A percentile compares a stretch with the other conserved stretches of the same genome.
Evolutionary conservation across 2,329 filamentous ascomycete species (phyloP).

Genomic region (Alternaria brassicicola): DNA sequence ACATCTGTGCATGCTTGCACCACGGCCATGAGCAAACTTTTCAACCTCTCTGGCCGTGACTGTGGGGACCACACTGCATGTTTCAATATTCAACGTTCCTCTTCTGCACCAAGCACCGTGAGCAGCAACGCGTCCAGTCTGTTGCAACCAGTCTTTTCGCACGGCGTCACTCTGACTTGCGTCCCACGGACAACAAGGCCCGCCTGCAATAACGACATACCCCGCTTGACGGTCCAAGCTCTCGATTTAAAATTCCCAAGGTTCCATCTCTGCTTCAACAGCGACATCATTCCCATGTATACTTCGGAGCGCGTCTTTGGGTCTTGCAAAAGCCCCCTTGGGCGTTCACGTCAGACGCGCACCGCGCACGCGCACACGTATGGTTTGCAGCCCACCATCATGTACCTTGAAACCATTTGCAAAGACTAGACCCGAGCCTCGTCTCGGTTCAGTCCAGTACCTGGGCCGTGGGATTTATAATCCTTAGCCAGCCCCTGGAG

Average conservation of each 20-base stretch:
- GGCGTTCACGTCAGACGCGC: constrained; percentile 16
- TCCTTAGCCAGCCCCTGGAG: constrained; percentile 4
- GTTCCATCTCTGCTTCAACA: constrained; percentile 28
- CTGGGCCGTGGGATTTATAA: background rate
- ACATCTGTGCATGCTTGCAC: constrained; percentile 33
- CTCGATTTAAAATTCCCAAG: constrained; percentile 21
- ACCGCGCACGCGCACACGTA: constrained; percentile 11
- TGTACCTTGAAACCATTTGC: constrained; percentile 10
- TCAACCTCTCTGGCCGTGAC: constrained; percentile 28
- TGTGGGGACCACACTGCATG: constrained; percentile 31
- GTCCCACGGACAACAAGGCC: constrained; percentile 27
- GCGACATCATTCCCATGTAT: constrained; percentile 21
- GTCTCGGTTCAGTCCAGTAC: constrained; percentile 1
- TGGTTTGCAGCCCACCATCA: constrained; percentile 9
- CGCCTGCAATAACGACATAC: constrained; percentile 29
- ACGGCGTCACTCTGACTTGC: constrained; percentile 15
- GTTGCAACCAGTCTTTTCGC: constrained; percentile 18
- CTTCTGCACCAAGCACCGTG: constrained; percentile 15
- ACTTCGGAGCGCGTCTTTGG: constrained; percentile 16
- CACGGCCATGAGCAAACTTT: constrained; percentile 40
- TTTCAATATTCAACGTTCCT: constrained; percentile 32
- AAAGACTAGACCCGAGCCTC: background rate
- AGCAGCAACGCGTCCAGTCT: constrained; percentile 8
- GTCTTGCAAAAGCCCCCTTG: constrained; percentile 10
- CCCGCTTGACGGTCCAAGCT: constrained; percentile 31